Evolutionary conservation across 306 rosid species (phyloP).

Genomic region (Luffa acutangula): DNA sequence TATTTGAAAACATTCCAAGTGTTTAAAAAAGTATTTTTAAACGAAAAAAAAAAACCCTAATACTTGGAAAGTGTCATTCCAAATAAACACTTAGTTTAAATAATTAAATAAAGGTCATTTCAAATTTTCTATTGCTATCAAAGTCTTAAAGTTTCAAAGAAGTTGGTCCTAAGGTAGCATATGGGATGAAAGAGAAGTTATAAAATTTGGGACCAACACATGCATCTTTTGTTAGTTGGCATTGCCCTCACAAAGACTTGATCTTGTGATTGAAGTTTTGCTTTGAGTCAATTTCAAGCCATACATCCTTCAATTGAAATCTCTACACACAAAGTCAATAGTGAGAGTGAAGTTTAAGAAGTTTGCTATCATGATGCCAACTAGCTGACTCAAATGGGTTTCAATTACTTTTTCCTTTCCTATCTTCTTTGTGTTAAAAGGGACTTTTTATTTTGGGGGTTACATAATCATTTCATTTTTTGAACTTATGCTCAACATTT

Average conservation of each 20-base stretch:
- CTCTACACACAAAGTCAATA: neutral
- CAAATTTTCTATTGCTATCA: neutral
- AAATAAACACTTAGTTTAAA: too few species aligned
- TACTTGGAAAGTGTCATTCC: too few species aligned
- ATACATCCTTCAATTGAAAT: neutral
- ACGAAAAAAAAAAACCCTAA: too few species aligned
- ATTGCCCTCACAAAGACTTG: neutral
- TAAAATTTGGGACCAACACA: neutral
- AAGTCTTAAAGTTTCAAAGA: neutral
- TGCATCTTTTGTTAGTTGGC: neutral
- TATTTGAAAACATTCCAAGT: too few species aligned
- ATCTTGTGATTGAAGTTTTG: neutral
- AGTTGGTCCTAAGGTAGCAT: neutral
- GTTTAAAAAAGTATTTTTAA: too few species aligned
- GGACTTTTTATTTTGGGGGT: neutral
- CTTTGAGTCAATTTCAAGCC: constrained; percentile 28
- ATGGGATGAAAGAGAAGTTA: neutral
- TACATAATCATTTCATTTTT: neutral
- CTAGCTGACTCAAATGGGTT: neutral
- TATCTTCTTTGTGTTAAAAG: neutral
- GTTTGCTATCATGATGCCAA: neutral
- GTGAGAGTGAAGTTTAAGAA: neutral
- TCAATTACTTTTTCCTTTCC: neutral
- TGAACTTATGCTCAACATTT: too few species aligned
- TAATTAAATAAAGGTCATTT: too few species aligned